Conservation (phyloP, 1,139 yeast species). For the Pichiaceae sp. region DNA sequence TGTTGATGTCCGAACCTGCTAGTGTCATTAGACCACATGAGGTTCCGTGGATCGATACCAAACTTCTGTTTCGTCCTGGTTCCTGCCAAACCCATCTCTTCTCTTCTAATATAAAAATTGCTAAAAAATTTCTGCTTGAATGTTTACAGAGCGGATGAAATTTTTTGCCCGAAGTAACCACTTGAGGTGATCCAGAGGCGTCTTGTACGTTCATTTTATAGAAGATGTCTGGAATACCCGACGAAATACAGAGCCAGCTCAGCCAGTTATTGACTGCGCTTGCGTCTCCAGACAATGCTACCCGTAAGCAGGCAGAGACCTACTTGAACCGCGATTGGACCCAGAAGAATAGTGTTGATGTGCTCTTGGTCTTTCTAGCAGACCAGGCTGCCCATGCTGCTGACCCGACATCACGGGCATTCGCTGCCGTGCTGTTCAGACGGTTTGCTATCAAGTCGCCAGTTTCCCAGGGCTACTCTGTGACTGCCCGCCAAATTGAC, state of each 20-base stretch:
- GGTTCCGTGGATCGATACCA: constrained; percentile 90
- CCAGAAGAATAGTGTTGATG: constrained; percentile 50
- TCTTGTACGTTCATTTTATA: background rate
- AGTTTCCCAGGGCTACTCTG: constrained; percentile 41
- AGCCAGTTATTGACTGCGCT: constrained; percentile 56
- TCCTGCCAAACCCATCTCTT: constrained; percentile 83
- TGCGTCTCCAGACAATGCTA: constrained; percentile 66
- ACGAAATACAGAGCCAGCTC: constrained; percentile 50
- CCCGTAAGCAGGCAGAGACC: constrained; percentile 73
- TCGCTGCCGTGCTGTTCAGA: constrained; percentile 83
- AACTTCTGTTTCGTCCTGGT: constrained; percentile 74
- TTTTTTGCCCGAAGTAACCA: background rate
- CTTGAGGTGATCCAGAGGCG: too few species aligned
- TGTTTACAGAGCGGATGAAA: background rate
- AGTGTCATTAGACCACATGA: constrained; percentile 88
- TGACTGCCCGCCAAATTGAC: constrained; percentile 73
- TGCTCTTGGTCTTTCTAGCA: constrained; percentile 70
- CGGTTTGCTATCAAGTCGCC: constrained; percentile 79
- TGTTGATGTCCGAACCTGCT: constrained; percentile 83
- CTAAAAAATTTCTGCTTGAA: background rate
- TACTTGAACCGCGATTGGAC: constrained; percentile 71
- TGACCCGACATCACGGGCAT: constrained; percentile 47
- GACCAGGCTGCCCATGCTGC: constrained; percentile 65
- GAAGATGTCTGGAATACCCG: constrained; percentile 51
- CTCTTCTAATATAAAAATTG: background rate